Evolutionary conservation across 1,139 yeast species (phyloP), one percentile per base, ranked within the genome.

Genomic region (Geotrichum carabidarum): DNA sequence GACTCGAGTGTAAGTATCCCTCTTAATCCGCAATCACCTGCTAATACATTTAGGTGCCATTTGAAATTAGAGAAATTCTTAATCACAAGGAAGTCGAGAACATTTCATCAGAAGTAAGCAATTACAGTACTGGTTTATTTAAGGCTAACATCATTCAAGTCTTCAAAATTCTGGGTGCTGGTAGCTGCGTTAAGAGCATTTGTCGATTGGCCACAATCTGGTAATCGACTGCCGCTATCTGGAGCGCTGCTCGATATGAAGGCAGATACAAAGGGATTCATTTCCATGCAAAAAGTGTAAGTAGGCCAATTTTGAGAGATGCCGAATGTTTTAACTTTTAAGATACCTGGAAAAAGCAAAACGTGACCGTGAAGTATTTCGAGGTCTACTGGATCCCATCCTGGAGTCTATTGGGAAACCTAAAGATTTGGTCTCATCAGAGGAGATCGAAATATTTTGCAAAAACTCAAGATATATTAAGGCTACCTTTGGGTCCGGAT

Each of bases 211-310:
- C 55, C 58, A 8, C 58, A 58, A 15, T 51, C 60, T 1, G 57
- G 58, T 7, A 58, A 63, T 4, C 70, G 74, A 57, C 70, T 86
- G 27, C 97, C 97, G 0, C 71, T 89, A 2, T 76, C 85, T 2
- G 96, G 96, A 0, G 78, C 74, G 1, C 66, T 91, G 11, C 96
- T 96, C 0, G 98, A 91, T 68, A 91, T 93, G 97, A 86, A 87
- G 36, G 80, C 96, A 0, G 83, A 83, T 60, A 84, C 96, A 0
- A 70, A 70, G 12, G 76, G 76, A 53, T 93, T 86, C 66, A 74
- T 84, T 8, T 67, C 64, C 6, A 69, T 93, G 51, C 86, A 84
- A 64, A 67, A 66, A 0, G 63, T 88, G 9, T 67, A 62, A 34
- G 50, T 14, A 3, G 6, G 7, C 2, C 15, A 17, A 15, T 6